Conservation (phyloP, 805 yeast species). For the Pachysolen tannophilus region DNA sequence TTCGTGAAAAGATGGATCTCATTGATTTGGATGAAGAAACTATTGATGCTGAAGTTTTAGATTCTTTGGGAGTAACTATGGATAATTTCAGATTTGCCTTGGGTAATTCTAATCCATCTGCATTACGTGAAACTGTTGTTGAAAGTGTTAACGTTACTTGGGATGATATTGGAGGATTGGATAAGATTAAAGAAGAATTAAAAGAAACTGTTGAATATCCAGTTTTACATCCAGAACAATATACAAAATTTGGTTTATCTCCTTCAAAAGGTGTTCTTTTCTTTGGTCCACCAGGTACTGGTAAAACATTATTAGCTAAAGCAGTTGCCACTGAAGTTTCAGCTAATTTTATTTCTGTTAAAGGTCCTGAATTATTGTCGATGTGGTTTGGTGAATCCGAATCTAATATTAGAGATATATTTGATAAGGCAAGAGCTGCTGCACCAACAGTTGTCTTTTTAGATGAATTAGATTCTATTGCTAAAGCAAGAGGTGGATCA, state of each 20-base stretch:
- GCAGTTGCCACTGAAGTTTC: constrained; percentile 99
- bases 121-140: constrained; percentile 98
- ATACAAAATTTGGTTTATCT: constrained; percentile 94
- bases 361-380: constrained; percentile 93
- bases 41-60: constrained; percentile 94
- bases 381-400: constrained; percentile 99
- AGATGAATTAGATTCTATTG: constrained; percentile 97
- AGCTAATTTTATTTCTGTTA: constrained; percentile 95
- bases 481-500: constrained; percentile 92
- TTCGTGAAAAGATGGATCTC: constrained; percentile 98
- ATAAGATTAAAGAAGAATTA: constrained; percentile 90
- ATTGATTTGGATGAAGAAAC: constrained; percentile 95
- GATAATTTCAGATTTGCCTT: constrained; percentile 97
- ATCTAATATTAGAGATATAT: constrained; percentile 94
- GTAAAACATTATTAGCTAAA: constrained; percentile 96
- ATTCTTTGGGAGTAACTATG: constrained; percentile 96
- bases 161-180: constrained; percentile 99
- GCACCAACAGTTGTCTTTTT: constrained; percentile 98
- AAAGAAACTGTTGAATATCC: constrained; percentile 99
- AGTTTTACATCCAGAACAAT: constrained; percentile 97
- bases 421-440: constrained; percentile 98
- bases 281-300: constrained; percentile 99
- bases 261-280: constrained; percentile 98
- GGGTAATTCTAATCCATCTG: constrained; percentile 97
- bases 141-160: constrained; percentile 98